These are phyloP conservation scores for Solanum dulcamara DNA, from an alignment of 257 asterid species.

Conservation along the genomic window DNA sequence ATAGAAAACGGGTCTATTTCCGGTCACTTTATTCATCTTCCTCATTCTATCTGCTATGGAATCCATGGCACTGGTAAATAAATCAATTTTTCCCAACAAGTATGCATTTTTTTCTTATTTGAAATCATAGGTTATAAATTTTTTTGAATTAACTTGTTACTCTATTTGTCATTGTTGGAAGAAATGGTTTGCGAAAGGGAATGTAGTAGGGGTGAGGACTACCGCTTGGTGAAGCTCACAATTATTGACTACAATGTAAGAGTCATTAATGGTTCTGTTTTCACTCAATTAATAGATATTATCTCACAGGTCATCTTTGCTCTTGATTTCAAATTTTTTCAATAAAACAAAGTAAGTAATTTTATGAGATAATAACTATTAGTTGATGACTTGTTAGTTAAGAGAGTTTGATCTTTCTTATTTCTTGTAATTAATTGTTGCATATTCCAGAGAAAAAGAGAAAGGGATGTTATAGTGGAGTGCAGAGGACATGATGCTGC, in stretches of 20 bases:
- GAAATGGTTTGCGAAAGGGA: slow-evolving; percentile 95
- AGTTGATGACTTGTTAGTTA: neutral
- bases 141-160: neutral
- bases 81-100: neutral
- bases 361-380: neutral
- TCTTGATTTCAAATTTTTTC: too few species aligned
- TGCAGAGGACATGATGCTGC: slow-evolving; percentile 99
- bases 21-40: slow-evolving; percentile 91
- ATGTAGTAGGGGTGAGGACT: slow-evolving; percentile 97
- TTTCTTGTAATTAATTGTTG: neutral
- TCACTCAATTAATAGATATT: neutral
- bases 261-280: neutral
- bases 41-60: slow-evolving; percentile 72
- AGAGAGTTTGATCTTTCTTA: neutral
- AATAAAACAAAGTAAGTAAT: too few species aligned
- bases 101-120: neutral
- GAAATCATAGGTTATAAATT: neutral
- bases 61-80: slow-evolving; percentile 72
- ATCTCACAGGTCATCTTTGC: too few species aligned
- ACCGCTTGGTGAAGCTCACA: slow-evolving; percentile 87
- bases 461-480: slow-evolving; percentile 65
- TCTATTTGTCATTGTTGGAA: slow-evolving; percentile 4
- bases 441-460: slow-evolving; percentile 42
- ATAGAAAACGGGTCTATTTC: slow-evolving; percentile 78
- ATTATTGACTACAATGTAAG: slow-evolving; percentile 65